Evolutionary conservation across 345 rosid species (phyloP).

Genomic region (Boechera stricta): DNA sequence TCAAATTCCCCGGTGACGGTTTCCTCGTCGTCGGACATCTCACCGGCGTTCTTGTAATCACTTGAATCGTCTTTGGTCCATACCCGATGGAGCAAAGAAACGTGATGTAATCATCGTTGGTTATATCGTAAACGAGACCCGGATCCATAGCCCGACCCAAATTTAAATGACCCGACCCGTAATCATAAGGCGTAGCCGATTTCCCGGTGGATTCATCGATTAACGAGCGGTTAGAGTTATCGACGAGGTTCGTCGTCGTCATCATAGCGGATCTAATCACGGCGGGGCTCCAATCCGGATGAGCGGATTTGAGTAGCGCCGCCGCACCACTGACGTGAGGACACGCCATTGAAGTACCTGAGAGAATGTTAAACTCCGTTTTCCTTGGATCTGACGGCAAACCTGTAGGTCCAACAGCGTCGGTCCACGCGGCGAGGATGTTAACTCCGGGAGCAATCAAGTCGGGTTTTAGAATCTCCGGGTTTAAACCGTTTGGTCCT

Average conservation of each 20-base stretch:
- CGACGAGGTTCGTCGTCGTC: slow-evolving; percentile 70
- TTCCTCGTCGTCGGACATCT: slow-evolving; percentile 59
- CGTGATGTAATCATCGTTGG: slow-evolving; percentile 64
- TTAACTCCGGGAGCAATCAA: slow-evolving; percentile 65
- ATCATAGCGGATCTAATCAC: slow-evolving; percentile 81
- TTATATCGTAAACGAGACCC: slow-evolving; percentile 73
- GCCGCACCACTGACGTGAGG: slow-evolving; percentile 87
- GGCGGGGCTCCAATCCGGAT: slow-evolving; percentile 80
- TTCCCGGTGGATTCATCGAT: slow-evolving; percentile 78
- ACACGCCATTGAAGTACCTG: slow-evolving; percentile 89
- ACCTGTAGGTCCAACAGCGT: slow-evolving; percentile 75
- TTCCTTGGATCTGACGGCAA: slow-evolving; percentile 65
- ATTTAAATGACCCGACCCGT: slow-evolving; percentile 72
- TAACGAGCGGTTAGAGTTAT: slow-evolving; percentile 48
- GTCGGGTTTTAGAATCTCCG: slow-evolving; percentile 80
- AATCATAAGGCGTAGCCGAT: slow-evolving; percentile 61
- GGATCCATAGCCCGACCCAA: slow-evolving; percentile 81
- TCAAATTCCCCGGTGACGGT: slow-evolving; percentile 68
- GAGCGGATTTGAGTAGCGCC: slow-evolving; percentile 82
- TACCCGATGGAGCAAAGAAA: slow-evolving; percentile 76
- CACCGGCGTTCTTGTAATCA: slow-evolving; percentile 62
- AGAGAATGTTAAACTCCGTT: slow-evolving; percentile 79
- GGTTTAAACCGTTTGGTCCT: slow-evolving; percentile 78
- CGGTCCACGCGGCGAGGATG: slow-evolving; percentile 89
- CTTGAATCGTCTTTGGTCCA: slow-evolving; percentile 67